Conservation (phyloP, 495 filamentous ascomycete species). For the Haplographium delicatum region DNA sequence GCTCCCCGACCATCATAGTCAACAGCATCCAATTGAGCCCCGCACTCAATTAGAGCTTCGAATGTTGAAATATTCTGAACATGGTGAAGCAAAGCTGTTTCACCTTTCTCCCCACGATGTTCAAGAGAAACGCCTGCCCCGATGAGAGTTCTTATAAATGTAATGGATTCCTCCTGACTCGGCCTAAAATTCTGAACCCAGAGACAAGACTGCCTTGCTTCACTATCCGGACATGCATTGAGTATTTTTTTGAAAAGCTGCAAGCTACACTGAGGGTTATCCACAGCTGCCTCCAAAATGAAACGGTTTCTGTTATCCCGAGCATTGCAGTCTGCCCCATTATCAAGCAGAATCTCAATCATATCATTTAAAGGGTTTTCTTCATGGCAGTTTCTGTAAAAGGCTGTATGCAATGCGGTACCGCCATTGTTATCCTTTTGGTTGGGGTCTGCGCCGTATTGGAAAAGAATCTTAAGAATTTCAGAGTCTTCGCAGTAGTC, state of each 20-base stretch:
- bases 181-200: too few species aligned
- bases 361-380: neutral
- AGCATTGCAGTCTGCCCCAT: slow-evolving; percentile 1
- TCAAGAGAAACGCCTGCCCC: slow-evolving; percentile 21
- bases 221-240: slow-evolving; percentile 5
- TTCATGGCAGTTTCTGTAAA: neutral
- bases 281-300: slow-evolving; percentile 2
- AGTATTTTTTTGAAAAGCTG: slow-evolving; percentile 9
- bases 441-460: slow-evolving; percentile 14
- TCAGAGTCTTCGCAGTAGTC: slow-evolving; percentile 17
- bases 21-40: slow-evolving; percentile 7
- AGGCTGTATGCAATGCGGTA: slow-evolving; percentile 2
- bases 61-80: neutral
- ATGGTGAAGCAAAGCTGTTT: slow-evolving; percentile 16
- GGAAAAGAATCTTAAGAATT: slow-evolving; percentile 27
- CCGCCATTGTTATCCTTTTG: neutral
- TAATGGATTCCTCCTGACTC: neutral
- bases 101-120: slow-evolving; percentile 17
- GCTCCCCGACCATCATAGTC: slow-evolving; percentile 6
- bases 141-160: slow-evolving; percentile 8
- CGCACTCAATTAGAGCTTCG: slow-evolving; percentile 12
- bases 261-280: neutral
- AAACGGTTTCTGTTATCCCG: neutral
- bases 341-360: slow-evolving; percentile 9
- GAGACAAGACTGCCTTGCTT: slow-evolving; percentile 1